Percentiles rank a stretch among this genome's conserved stretches.
Conservation (phyloP, 1,284 basidiomycete genomes). For the Lentinula novae-zelandiae region DNA sequence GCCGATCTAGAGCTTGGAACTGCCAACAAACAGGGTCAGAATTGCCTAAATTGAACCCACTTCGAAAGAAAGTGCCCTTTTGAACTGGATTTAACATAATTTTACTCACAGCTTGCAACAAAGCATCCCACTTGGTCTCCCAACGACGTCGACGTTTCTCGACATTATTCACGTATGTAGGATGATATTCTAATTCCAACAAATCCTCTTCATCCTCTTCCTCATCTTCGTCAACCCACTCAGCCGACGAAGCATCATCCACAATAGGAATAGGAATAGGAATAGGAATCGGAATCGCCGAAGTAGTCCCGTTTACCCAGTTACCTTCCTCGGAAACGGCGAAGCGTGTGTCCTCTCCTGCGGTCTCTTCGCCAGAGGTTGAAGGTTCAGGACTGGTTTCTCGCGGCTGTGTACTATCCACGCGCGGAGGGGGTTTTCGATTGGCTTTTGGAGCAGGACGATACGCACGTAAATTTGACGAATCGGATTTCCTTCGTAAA, state of each 20-base stretch:
- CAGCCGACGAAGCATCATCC: constrained; percentile 36
- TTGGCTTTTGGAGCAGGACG: constrained; percentile 20
- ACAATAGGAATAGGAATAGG: constrained; percentile 11
- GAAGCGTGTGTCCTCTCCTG: constrained; percentile 41
- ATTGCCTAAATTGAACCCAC: background rate
- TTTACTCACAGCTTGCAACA: constrained; percentile 60
- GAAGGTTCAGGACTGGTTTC: constrained; percentile 75
- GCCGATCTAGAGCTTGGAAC: constrained; percentile 75
- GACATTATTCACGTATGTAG: constrained; percentile 58
- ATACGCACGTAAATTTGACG: constrained; percentile 13
- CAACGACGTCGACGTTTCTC: constrained; percentile 67
- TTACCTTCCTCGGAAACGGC: constrained; percentile 33
- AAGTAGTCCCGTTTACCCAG: constrained; percentile 29
- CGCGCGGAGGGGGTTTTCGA: constrained; percentile 63
- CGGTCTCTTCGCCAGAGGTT: constrained; percentile 52
- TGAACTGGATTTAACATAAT: background rate
- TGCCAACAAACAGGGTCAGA: constrained; percentile 27
- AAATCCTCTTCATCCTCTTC: constrained; percentile 66
- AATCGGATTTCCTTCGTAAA: constrained; percentile 27
- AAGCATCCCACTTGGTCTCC: constrained; percentile 69
- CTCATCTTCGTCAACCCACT: constrained; percentile 75
- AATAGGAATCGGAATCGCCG: constrained; percentile 11
- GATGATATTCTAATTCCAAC: constrained; percentile 72
- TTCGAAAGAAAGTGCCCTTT: background rate
- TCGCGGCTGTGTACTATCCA: constrained; percentile 75